These are phyloP conservation scores for Prasinococcaceae sp. DNA, from an alignment of 139 green algal species.

Conservation along the genomic window DNA sequence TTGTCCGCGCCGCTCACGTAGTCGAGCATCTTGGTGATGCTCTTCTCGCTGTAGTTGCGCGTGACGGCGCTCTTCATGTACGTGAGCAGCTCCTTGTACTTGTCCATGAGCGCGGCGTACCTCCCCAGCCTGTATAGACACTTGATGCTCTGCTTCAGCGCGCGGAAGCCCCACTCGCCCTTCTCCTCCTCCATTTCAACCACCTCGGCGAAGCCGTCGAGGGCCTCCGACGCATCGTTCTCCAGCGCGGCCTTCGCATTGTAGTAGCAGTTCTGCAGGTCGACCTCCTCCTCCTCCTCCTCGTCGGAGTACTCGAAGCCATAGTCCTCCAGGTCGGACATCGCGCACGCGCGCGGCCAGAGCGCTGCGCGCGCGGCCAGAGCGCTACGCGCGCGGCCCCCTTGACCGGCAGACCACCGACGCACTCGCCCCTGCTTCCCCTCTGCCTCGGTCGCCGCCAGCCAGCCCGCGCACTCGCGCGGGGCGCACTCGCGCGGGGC, in stretches of 20 bases:
- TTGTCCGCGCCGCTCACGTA: conserved; percentile 58
- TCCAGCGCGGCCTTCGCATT: conserved; percentile 39
- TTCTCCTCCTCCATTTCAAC: conserved; percentile 86
- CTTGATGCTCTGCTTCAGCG: conserved; percentile 97
- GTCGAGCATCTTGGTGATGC: conserved; percentile 94
- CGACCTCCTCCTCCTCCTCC: conserved; percentile 84
- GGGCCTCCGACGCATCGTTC: conserved; percentile 84
- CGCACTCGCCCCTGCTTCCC: too few species aligned
- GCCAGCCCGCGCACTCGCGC: too few species aligned
- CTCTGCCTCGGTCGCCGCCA: too few species aligned
- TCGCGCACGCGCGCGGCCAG: too few species aligned
- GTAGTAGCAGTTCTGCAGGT: conserved; percentile 99
- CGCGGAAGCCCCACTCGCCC: conserved; percentile 97
- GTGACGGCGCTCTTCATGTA: conserved; percentile 80
- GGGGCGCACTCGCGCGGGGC: too few species aligned
- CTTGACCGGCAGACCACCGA: too few species aligned
- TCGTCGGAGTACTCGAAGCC: conserved; percentile 98
- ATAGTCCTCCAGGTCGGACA: conserved; percentile 54
- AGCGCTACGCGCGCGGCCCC: too few species aligned
- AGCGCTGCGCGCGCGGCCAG: too few species aligned
- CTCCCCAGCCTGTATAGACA: conserved; percentile 63
- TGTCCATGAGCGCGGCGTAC: conserved; percentile 63
- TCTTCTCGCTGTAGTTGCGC: conserved; percentile 93
- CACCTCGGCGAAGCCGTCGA: conserved; percentile 78
- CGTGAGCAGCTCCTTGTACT: conserved; percentile 75